Conservation (phyloP, 2,329 filamentous ascomycete genomes). For the Scleromitrula shiraiana region DNA sequence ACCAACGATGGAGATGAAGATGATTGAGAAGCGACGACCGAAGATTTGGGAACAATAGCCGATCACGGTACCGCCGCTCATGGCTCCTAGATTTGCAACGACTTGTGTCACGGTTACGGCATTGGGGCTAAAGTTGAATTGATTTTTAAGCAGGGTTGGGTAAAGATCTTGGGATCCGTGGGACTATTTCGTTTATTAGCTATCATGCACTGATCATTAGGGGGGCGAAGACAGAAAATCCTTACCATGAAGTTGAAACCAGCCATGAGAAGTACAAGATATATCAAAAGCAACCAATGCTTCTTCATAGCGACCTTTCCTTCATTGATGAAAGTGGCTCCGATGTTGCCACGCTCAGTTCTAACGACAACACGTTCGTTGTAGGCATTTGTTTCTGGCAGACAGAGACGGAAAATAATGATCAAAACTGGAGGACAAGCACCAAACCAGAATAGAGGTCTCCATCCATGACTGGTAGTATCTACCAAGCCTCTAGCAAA, state of each 20-base stretch:
- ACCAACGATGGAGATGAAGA: constrained; percentile 55
- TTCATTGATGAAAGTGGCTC: constrained; percentile 63
- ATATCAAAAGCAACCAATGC: constrained; percentile 74
- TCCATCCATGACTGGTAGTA: constrained; percentile 73
- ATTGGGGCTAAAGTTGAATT: constrained; percentile 37
- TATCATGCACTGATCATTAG: background rate
- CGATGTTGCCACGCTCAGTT: constrained; percentile 49
- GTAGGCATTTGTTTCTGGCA: constrained; percentile 74
- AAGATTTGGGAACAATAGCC: constrained; percentile 63
- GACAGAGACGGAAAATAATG: constrained; percentile 67
- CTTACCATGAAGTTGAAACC: constrained; percentile 89
- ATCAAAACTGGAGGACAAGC: constrained; percentile 72
- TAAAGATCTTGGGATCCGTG: constrained; percentile 43
- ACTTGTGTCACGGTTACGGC: constrained; percentile 62
- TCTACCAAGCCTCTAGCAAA: constrained; percentile 61
- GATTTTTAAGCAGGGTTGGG: constrained; percentile 50
- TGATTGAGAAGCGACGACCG: constrained; percentile 61
- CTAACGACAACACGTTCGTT: constrained; percentile 58
- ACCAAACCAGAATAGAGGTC: constrained; percentile 84
- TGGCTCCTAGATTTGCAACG: constrained; percentile 63
- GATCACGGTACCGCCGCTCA: constrained; percentile 57
- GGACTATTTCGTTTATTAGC: constrained; percentile 28
- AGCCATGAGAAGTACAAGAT: constrained; percentile 80
- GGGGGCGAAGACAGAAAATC: constrained; percentile 32
- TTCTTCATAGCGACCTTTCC: constrained; percentile 69